A percentile compares a stretch with the other conserved stretches of the same genome.
Conservation (phyloP, 257 asterid species). For the Penstemon davidsonii region DNA sequence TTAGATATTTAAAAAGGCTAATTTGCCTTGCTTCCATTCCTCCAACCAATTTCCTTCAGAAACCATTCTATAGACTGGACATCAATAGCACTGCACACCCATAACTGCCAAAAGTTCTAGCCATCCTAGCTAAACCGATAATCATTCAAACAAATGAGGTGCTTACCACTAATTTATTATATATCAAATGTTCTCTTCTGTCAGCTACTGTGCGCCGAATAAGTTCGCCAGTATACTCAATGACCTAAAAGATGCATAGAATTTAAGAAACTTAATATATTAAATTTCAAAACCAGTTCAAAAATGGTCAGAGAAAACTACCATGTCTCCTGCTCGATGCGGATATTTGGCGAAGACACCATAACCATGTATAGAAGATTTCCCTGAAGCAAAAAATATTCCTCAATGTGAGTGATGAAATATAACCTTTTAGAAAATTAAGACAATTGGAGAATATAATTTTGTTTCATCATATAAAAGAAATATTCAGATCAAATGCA, state of each 20-base stretch:
- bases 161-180: conserved; percentile 92
- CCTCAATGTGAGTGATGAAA: conserved; percentile 24
- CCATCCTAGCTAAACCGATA: conserved; percentile 1
- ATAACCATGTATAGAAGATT: conserved; percentile 93
- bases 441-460: not conserved
- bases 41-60: conserved; percentile 8
- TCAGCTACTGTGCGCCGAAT: conserved; percentile 93
- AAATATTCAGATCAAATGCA: not conserved
- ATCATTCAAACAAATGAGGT: conserved; percentile 9
- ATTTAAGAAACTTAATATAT: conserved; percentile 14
- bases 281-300: conserved; percentile 18
- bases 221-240: conserved; percentile 92
- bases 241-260: conserved; percentile 48
- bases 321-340: conserved; percentile 98
- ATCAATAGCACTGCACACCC: not conserved
- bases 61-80: conserved; percentile 11
- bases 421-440: not conserved
- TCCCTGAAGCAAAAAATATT: conserved; percentile 56
- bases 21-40: conserved; percentile 1
- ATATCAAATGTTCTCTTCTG: conserved; percentile 86
- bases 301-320: conserved; percentile 36
- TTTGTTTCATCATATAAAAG: not conserved
- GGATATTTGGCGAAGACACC: conserved; percentile 87
- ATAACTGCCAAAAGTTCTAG: conserved; percentile 9
- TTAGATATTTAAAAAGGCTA: not conserved